Base-by-base conservation (phyloP, 495 filamentous ascomycete genomes). In the Elasticomyces elasticus region DNA sequence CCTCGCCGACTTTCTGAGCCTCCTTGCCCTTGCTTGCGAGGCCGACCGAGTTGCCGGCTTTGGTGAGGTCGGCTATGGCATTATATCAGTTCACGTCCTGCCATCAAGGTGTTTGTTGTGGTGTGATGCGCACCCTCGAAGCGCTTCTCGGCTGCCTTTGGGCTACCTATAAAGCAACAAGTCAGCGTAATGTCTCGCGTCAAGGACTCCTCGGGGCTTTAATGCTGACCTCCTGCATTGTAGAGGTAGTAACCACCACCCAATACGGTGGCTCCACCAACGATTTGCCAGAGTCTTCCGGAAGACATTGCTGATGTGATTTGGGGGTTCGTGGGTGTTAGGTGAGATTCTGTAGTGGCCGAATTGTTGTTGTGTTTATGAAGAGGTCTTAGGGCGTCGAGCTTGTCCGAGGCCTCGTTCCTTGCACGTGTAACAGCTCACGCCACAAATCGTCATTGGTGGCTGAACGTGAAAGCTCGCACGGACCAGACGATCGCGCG, bases 231-330 rank as follows among this genome's bases (percentile, higher is more conserved):
- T 47, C 90, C 89, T 0, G 91, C 86, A 22, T 72, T 75, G 71
- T 95, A 97, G 49, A 97, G 75, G 74, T 97, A 98, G 77, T 96
- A 96, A 15, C 84, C 91, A 40, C 79, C 74, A 35, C 79, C 80
- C 52, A 80, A 84, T 17, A 76, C 85, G 40, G 77, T 83, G 13
- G 74, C 76, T 45, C 81, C 63, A 56, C 81, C 87, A 35, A 25
- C 56, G 47, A 54, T 40, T 12, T 49, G 57, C 19, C 61, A 20
- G 28, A 55, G 42, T 11, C 61, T 47, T 24, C 30, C 13, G 19
- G 51, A 47, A 30, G 64, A 61, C 64, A 68, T 68, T 19, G 48
- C 59, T 28, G 20, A 6, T 54, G 52, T 28, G 24, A 27, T 31
- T 28, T 24, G 54, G 19, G n/a, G 23, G 40, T 27, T 38, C 38